Evolutionary conservation across 1,284 basidiomycete species (phyloP), one percentile per base, ranked within the genome.

Genomic region (Austroboletus niveus): DNA sequence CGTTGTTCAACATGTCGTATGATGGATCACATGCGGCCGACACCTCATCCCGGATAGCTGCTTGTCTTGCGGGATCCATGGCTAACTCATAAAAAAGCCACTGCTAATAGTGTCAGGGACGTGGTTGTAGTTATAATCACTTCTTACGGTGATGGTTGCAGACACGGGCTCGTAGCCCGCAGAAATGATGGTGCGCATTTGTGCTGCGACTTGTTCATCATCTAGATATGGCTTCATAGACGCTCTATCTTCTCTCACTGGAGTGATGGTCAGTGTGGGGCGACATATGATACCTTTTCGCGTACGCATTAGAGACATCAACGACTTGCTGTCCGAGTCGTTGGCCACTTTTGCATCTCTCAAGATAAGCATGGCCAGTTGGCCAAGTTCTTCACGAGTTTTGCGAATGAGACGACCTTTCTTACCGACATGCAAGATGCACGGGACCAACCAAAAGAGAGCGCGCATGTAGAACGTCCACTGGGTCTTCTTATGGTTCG

Each of bases 121-220:
- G 39, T 47, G 40, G 35, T 46, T 41, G 43, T 24, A 40, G 30
- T 51, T 36, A 44, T 34, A 45, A 5, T 47, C 42, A 48, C 43
- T 41, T 22, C 72, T 64, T 63, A 81, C 81, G 29, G 79, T 72
- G 43, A 81, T 69, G 15, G 76, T 65, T 3, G 79, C 77, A 46
- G 81, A 82, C 11, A 83, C 76, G 4, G 82, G 77, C 58, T 83
- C 81, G 54, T 81, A 84, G n/a, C 76, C 82, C n/a, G 81, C 81
- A 36, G 80, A 82, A 40, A 84, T 79, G 39, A 79, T 70, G 6
- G 80, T 82, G 46, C 80, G 74, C 76, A 83, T 79, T 55, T 83
- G 82, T 12, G 79, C 73, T 29, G 79, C 73, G 27, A 82, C 63
- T 52, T 80, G 69, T 24, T 79, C 76, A 45, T 82, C 77, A 44